Evolutionary conservation across 768 basidiomycete species (phyloP).

Genomic region (Crucibulum laeve): DNA sequence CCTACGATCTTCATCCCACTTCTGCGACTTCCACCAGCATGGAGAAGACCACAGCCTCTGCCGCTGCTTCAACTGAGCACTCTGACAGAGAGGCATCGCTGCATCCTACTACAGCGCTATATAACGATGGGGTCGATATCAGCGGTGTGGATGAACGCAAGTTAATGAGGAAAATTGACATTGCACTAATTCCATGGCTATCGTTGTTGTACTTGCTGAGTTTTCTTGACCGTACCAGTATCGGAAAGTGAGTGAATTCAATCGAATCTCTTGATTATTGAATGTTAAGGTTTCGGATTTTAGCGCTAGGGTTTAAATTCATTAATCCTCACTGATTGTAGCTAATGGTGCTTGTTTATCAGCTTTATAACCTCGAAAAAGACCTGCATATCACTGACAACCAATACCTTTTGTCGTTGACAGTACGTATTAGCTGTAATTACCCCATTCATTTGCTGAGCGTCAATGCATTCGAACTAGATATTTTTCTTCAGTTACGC

Average conservation of each 20-base stretch:
- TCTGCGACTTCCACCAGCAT: too few species aligned
- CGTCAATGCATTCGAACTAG: constrained; percentile 9
- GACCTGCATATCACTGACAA: constrained; percentile 59
- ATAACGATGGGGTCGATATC: constrained; percentile 50
- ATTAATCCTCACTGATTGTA: background rate
- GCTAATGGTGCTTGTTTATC: background rate
- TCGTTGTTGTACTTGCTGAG: constrained; percentile 74
- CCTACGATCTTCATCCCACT: too few species aligned
- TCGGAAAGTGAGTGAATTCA: constrained; percentile 39
- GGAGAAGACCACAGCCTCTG: too few species aligned
- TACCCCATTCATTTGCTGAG: constrained; percentile 10
- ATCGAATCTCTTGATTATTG: constrained; percentile 11
- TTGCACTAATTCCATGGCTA: constrained; percentile 64
- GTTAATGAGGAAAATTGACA: constrained; percentile 66
- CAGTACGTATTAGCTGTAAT: constrained; percentile 25
- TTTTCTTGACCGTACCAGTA: constrained; percentile 52
- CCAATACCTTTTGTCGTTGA: constrained; percentile 63
- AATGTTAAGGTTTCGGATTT: constrained; percentile 1
- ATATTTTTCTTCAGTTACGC: constrained; percentile 63
- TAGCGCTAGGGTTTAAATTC: constrained; percentile 39
- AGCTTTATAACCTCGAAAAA: constrained; percentile 62
- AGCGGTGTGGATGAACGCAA: constrained; percentile 65
- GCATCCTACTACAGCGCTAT: too few species aligned
- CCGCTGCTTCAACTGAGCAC: too few species aligned
- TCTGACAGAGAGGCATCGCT: too few species aligned